Conservation (phyloP, 202 grass and related monocot species). For the Schoenoplectus tabernaemontani region DNA sequence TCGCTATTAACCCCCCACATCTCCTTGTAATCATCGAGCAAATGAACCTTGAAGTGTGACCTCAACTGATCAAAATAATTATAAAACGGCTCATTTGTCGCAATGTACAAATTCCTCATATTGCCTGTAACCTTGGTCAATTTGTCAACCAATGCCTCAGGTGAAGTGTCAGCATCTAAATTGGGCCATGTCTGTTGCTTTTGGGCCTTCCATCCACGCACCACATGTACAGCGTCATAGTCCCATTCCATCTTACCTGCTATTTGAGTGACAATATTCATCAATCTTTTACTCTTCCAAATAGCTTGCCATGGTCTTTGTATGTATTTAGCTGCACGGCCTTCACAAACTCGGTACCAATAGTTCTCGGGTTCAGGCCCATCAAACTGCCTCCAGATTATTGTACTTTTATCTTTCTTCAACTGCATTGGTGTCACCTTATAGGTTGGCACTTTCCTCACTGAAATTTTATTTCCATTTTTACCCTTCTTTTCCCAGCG, state of each 20-base stretch:
- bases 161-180: slow-evolving; percentile 77
- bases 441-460: slow-evolving; percentile 76
- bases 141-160: slow-evolving; percentile 55
- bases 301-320: slow-evolving; percentile 85
- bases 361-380: slow-evolving; percentile 92
- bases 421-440: slow-evolving; percentile 88
- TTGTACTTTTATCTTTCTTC: slow-evolving; percentile 67
- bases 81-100: slow-evolving; percentile 91
- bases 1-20: slow-evolving; percentile 80
- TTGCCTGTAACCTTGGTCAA: slow-evolving; percentile 47
- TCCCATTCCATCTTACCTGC: slow-evolving; percentile 92
- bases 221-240: slow-evolving; percentile 79
- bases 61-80: slow-evolving; percentile 94
- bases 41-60: slow-evolving; percentile 84
- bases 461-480: slow-evolving; percentile 47
- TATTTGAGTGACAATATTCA: slow-evolving; percentile 95
- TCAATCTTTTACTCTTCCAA: slow-evolving; percentile 88
- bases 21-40: slow-evolving; percentile 94
- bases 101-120: slow-evolving; percentile 75
- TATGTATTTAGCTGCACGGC: slow-evolving; percentile 63
- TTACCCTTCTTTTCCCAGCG: slow-evolving; percentile 70
- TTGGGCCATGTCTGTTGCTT: slow-evolving; percentile 80
- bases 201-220: slow-evolving; percentile 74
- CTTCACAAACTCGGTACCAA: slow-evolving; percentile 98
- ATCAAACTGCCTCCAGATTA: slow-evolving; percentile 86